Evolutionary conservation across 176 grass and related monocot genomes (phyloP), one percentile per base, ranked within the genome.

Genomic region (Carex scoparia): DNA sequence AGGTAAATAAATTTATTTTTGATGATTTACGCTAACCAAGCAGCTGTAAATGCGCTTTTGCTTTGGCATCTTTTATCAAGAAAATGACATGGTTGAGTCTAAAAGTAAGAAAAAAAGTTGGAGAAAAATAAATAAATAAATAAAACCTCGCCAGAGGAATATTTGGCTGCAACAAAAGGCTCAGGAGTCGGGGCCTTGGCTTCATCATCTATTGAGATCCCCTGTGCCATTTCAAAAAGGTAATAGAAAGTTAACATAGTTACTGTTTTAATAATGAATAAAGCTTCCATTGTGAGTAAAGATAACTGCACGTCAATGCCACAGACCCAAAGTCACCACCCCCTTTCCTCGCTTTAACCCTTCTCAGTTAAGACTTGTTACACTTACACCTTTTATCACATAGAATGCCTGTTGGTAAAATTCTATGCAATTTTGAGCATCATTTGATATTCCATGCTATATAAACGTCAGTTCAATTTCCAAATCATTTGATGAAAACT

Each of bases 161-260:
- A 85, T n/a, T 85, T 92, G 57, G 88, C 85, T 81, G 88, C 88
- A 64, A 86, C 86, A 88, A 95, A 87, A 38, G 86, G 86, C 66
- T 88, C 79, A 37, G 89, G 84, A 4, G 86, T 81, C 49, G 61
- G 76, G 27, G 57, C 83, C 37, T 77, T 89, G 37, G 82, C 94
- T 88, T 88, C 85, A 30, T 92, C 88, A 44, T 92, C 90, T 79
- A 94, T 76, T 30, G 88, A 90, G 80, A 99, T 84, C 81, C 96
- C 96, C 96, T 95, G 88, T 59, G 88, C 15, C 73, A 83, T 42
- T 83, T 61, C 18, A 68, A 68, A 68, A 73, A 83, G 75, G 66
- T 64, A 75, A 85, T 37, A 72, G 14, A 71, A 19, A 55, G 18
- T 73, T 23, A 70, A 16, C 9, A 81, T 48, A 6, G 61, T 44